Evolutionary conservation across 768 basidiomycete genomes (phyloP), one percentile per base, ranked within the genome.

Genomic region (Artomyces pyxidatus): DNA sequence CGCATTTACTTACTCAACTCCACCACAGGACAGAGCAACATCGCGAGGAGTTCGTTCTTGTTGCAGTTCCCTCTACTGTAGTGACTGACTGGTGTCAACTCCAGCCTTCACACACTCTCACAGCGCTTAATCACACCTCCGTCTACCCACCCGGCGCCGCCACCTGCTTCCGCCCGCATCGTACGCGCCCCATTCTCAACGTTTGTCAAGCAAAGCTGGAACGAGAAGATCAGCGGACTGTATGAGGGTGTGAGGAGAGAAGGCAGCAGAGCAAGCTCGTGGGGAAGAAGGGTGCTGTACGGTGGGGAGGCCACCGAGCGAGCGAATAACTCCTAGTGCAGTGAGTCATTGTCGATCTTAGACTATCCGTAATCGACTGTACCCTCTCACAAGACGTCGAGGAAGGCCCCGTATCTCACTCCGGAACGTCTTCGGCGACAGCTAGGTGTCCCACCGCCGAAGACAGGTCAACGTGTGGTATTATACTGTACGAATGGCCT

Each of bases 191-290:
- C 76, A 1, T 75, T 82, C 54, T 54, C 63, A 4, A 59, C 71
- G 3, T 66, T 79, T 35, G 37, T 83, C 21, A 70, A 83, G 54
- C 70, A 71, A 14, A 68, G 62, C 42, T 85, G 82, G 82, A 85
- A 85, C 57, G 63, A 71, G 12, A 73, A 83, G 52, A 57, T 83
- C 17, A 77, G 70, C 5, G 59, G 58, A 32, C 51, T 77, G 21
- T 76, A 75, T 49, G 55, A 62, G 19, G 70, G 72, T 11, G 65
- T 74, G 47, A 63, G 69, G 22, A 63, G 63, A 28, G 74, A 72
- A 69, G 80, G 81, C 48, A 67, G 59, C 28, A 68, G 66, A 6
- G 71, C 68, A 26, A 65, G 66, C 29, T 29, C 19, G 8, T 46
- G 45, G 45, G 17, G 30, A 14, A 25, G 38, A 17, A 26, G 37